Evolutionary conservation across 176 grass and related monocot genomes (phyloP), one percentile per base, ranked within the genome.

Genomic region (Miscanthus lutarioriparius): DNA sequence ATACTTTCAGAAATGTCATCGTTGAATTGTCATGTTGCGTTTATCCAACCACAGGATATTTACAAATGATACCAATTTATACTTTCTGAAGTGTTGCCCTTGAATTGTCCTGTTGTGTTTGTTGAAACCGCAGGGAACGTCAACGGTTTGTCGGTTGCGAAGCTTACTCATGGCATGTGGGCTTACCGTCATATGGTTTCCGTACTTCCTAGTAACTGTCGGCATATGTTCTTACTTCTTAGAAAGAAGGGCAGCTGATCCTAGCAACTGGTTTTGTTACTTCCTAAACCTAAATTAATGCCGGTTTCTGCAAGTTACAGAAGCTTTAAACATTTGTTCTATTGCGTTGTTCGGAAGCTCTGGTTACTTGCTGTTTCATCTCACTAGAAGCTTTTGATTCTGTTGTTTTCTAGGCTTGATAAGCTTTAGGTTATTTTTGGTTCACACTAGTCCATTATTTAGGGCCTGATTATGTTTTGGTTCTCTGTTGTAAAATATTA

Each of bases 401-500:
- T 59, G 9, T 74, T 10, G 10, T 89, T 84, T 36, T 28, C 10
- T 48, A 84, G 26, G 58, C 11, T 78, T 41, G 59, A 72, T 9
- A 64, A 56, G 33, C 53, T 72, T 88, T 78, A 78, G 43, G 49
- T 32, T 25, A 65, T 73, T 79, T 47, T 78, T 84, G 19, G 23
- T 65, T 43, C 26, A 33, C 17, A 10, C 25, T 32, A 5, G 25
- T 83, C 19, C 67, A 78, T 58, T 44, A 65, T 48, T 63, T 49
- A 63, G 10, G 6, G 14, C 3, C 16, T 41, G 51, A 10, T 72
- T 51, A 71, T 9, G 23, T 64, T 17, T 2, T 49, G 76, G 3
- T 38, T 71, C 48, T 71, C 59, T 75, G 45, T 80, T 67, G 6
- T n/a, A 26, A 64, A 70, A 72, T 64, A 10, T 71, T 32, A 5